Conservation (phyloP, 2,329 filamentous ascomycete genomes). For the Botryotinia convoluta region DNA sequence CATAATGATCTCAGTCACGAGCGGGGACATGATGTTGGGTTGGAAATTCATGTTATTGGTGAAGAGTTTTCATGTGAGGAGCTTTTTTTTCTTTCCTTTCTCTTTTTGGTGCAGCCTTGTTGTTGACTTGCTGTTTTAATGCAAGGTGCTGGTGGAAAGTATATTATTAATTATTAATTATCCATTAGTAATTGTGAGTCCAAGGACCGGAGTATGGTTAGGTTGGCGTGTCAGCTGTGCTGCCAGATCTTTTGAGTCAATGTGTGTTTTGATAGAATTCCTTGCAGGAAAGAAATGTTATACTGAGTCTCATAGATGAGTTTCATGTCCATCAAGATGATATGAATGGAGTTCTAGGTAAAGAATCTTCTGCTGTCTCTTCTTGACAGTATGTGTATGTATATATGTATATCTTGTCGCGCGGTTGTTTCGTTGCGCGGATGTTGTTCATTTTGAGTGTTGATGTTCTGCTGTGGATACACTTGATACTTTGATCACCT, state of each 20-base stretch:
- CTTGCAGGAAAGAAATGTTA: not conserved
- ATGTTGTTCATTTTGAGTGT: not conserved
- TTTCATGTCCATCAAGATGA: not conserved
- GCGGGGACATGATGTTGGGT: not conserved
- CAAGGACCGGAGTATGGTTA: not conserved
- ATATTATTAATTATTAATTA: not conserved
- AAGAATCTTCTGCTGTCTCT: not conserved
- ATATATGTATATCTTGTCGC: not conserved
- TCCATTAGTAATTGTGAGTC: not conserved
- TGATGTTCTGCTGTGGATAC: not conserved
- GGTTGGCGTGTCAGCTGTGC: not conserved
- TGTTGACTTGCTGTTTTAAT: slow-evolving; percentile 7
- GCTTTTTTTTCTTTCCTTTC: not conserved
- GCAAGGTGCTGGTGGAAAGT: too few species aligned
- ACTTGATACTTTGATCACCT: not conserved
- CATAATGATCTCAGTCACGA: not conserved
- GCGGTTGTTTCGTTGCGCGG: slow-evolving; percentile 1
- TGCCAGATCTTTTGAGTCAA: not conserved
- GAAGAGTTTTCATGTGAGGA: not conserved
- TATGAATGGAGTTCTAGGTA: not conserved
- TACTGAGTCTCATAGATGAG: not conserved
- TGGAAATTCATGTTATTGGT: not conserved
- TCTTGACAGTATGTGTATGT: not conserved
- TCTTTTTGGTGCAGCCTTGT: not conserved
- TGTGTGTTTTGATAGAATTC: not conserved